A percentile compares a stretch with the other conserved stretches of the same genome.
Evolutionary conservation across 1,284 basidiomycete genomes (phyloP).

Genomic region (Fereydounia khargensis): DNA sequence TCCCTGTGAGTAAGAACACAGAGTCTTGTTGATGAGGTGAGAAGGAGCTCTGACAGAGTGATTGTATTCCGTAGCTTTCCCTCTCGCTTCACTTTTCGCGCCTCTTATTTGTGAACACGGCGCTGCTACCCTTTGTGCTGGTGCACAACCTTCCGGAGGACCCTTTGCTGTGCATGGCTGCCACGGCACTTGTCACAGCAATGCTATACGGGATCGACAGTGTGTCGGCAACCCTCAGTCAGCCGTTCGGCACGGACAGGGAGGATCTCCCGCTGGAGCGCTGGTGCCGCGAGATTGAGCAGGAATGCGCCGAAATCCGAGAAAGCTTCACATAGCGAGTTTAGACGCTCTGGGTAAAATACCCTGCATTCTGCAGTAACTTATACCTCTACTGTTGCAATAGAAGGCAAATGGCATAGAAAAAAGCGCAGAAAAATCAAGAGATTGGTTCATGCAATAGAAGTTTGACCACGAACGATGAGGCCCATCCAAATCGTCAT

Average conservation of each 20-base stretch:
- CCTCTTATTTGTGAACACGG: constrained; percentile 15
- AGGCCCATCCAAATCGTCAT: no score
- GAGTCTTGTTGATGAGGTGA: no score
- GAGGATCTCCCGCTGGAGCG: constrained; percentile 27
- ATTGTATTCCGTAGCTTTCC: constrained; percentile 1
- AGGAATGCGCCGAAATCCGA: constrained; percentile 22
- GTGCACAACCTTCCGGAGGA: constrained; percentile 9
- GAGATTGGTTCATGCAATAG: no score
- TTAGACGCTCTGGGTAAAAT: no score
- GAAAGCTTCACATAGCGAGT: no score
- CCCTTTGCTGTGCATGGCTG: constrained; percentile 3
- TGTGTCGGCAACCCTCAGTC: constrained; percentile 20
- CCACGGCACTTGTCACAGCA: constrained; percentile 11
- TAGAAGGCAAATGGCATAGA: no score
- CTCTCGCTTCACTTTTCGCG: constrained; percentile 20
- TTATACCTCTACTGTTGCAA: no score
- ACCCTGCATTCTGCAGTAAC: no score
- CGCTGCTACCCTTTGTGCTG: constrained; percentile 18
- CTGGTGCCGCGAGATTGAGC: constrained; percentile 13
- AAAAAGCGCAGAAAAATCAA: no score
- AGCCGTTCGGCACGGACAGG: constrained; percentile 24
- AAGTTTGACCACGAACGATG: no score
- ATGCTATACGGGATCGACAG: constrained; percentile 35
- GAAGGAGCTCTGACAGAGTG: no score
- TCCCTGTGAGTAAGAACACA: constrained; percentile 11